A percentile compares a stretch with the other conserved stretches of the same genome.
Evolutionary conservation across 2,329 filamentous ascomycete genomes (phyloP).

Genomic region (Cryphonectria japonica): DNA sequence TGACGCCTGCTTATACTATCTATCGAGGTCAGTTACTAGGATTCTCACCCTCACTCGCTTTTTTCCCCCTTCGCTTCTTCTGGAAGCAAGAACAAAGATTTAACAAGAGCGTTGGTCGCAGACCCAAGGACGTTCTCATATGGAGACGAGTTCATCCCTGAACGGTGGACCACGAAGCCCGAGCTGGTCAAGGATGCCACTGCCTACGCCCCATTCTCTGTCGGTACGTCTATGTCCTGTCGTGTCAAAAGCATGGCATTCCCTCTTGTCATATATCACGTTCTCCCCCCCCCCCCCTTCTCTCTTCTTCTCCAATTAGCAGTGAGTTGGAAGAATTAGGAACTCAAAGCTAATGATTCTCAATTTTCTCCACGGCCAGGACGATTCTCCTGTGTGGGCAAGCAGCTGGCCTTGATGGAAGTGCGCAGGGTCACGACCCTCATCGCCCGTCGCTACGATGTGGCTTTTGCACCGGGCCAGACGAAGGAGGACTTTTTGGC

Average conservation of each 20-base stretch:
- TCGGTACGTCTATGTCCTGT: constrained; percentile 10
- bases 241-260: neutral
- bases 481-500: constrained; percentile 31
- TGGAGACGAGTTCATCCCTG: constrained; percentile 31
- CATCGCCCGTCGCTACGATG: constrained; percentile 31
- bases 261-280: too few relatives aligned
- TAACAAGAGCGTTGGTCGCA: neutral
- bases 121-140: constrained; percentile 26
- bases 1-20: constrained; percentile 33
- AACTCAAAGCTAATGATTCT: neutral
- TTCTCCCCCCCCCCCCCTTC: neutral
- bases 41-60: neutral
- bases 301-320: too few relatives aligned
- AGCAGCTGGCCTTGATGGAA: constrained; percentile 26
- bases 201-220: constrained; percentile 19
- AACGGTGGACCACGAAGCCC: constrained; percentile 29
- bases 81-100: too few relatives aligned
- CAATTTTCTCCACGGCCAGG: neutral
- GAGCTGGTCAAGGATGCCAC: constrained; percentile 22
- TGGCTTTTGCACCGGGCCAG: constrained; percentile 29
- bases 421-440: constrained; percentile 25
- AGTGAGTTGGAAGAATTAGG: neutral
- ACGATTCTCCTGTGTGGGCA: constrained; percentile 25
- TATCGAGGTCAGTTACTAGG: constrained; percentile 26
- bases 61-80: neutral